Evolutionary conservation across 805 yeast species (phyloP).

Genomic region (Yarrowia deformans): DNA sequence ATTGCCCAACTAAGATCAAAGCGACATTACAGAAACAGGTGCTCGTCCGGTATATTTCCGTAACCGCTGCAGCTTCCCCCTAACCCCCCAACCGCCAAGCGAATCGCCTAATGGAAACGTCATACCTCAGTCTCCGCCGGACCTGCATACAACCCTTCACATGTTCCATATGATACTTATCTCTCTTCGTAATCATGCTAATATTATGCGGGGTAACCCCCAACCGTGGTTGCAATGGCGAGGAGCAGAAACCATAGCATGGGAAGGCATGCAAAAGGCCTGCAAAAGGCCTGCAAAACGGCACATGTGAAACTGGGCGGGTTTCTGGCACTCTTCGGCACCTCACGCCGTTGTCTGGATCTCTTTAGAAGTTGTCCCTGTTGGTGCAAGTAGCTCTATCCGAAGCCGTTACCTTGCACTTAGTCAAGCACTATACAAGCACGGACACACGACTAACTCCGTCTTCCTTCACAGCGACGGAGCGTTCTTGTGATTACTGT

Average conservation of each 20-base stretch:
- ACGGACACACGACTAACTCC: too few relatives aligned
- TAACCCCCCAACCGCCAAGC: neutral
- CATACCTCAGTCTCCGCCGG: constrained; percentile 26
- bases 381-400: too few relatives aligned
- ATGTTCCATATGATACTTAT: constrained; percentile 36
- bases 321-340: neutral
- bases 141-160: constrained; percentile 38
- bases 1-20: too few relatives aligned
- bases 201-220: constrained; percentile 32
- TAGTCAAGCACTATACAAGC: too few relatives aligned
- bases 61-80: too few relatives aligned
- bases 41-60: too few relatives aligned
- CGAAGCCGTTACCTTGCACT: too few relatives aligned
- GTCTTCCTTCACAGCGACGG: too few relatives aligned
- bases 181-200: constrained; percentile 22
- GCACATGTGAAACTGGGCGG: constrained; percentile 7
- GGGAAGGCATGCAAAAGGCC: neutral
- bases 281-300: neutral
- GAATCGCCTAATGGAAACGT: constrained; percentile 7
- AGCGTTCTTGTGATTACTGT: too few relatives aligned
- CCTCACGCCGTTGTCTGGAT: neutral
- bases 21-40: too few relatives aligned
- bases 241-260: neutral
- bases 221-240: constrained; percentile 16
- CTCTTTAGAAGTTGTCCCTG: too few relatives aligned